These are phyloP conservation scores for Claviceps paspali DNA, from an alignment of 2,329 filamentous ascomycete genomes.

Conservation along the genomic window DNA sequence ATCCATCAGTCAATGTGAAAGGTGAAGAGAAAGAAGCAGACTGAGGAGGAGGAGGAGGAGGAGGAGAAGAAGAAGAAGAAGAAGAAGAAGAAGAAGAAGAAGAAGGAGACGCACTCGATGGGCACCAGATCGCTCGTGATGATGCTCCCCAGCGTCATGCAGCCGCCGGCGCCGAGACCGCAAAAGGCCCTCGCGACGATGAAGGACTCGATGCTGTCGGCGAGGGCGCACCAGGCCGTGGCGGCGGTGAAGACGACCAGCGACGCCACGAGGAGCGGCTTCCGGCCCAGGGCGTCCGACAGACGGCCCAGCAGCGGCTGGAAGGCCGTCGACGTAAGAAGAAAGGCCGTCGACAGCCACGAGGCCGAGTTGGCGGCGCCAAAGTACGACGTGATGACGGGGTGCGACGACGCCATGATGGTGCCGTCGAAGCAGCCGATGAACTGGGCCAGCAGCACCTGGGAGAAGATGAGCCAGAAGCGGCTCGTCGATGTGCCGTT, in stretches of 20 bases:
- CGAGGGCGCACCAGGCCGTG: constrained; percentile 55
- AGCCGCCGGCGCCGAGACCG: constrained; percentile 57
- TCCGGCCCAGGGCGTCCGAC: constrained; percentile 59
- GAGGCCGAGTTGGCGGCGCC: constrained; percentile 62
- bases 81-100: not conserved
- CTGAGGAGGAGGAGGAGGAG: constrained; percentile 10
- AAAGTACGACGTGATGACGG: constrained; percentile 70
- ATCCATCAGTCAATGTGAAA: no score
- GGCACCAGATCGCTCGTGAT: constrained; percentile 61
- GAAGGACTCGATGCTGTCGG: constrained; percentile 51
- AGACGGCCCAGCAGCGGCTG: constrained; percentile 61
- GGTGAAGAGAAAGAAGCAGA: constrained; percentile 8
- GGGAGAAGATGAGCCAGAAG: constrained; percentile 49
- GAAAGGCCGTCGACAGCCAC: constrained; percentile 67
- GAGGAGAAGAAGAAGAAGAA: not conserved
- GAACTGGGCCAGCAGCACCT: constrained; percentile 42
- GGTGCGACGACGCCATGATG: constrained; percentile 68
- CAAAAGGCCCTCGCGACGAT: constrained; percentile 56
- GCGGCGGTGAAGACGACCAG: constrained; percentile 47
- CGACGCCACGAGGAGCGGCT: constrained; percentile 47
- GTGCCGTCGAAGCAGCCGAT: constrained; percentile 58
- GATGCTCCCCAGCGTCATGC: constrained; percentile 54
- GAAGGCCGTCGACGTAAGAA: constrained; percentile 62
- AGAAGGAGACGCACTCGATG: constrained; percentile 38
- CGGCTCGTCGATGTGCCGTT: constrained; percentile 29